Base-by-base conservation (phyloP, 371 early-diverging fungal species). In the Apophysomyces ossiformis region DNA sequence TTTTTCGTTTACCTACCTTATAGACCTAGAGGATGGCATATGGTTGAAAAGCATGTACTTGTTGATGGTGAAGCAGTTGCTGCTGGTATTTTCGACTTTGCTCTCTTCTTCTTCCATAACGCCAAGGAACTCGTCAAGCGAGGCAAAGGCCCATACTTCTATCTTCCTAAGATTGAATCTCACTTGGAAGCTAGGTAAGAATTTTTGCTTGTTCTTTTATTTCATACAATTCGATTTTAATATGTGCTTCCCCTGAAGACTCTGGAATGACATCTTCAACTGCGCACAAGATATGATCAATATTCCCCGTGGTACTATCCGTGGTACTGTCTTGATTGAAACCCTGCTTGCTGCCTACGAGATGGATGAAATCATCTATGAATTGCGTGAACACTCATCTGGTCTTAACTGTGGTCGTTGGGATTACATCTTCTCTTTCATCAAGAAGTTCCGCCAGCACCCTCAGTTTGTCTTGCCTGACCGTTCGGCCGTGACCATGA, bases 321-420 rank as follows among this genome's bases (percentile, higher is more conserved):
- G 98, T 65, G 97, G 87, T 37, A 98, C 98, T 15, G 95, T 96
- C 45, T 82, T 98, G 72, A 98, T 98, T 71, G 98, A 98, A 83
- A 98, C 98, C 63, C 96, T 98, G 74, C 79, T 94, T 64, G 98
- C 96, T 15, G 92, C 96, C 39, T 98, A 92, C 77, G 96, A 98
- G 82, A 98, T 98, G 98, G 98, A 98, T 62, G 98, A 97, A 79
- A 95, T 97, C 73, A 96, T 98, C 76, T 98, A 94, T 73, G 98
- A 98, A 84, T 83, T 98, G 67, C 92, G 96, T 70, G 92, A 96
- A 37, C 98, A 97, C 85, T 96, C 96, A 18, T 86, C 95, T 38
- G 98, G 98, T 6, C 87, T 97, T 61, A 97, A 97, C 93, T 97
- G 97, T 80, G 98, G 98, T 62, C 90, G 98, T 57, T 97, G 98